A percentile compares a stretch with the other conserved stretches of the same genome.
Evolutionary conservation across 305 asterid species (phyloP).

Genomic region (Fraxinus angustifolia): DNA sequence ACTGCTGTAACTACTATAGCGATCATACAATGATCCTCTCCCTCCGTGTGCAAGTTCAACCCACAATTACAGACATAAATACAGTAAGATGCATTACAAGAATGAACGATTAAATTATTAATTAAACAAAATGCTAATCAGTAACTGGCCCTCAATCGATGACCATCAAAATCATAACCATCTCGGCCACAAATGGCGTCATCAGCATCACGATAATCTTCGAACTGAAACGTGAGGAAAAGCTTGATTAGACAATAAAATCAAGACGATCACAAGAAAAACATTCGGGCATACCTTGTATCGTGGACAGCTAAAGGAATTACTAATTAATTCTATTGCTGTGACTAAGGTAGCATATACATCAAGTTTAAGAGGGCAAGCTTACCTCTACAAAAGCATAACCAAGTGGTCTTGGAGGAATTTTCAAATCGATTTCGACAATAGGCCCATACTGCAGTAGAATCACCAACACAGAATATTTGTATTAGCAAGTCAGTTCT

Average conservation of each 20-base stretch:
- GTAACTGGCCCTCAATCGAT: slow-evolving; percentile 54
- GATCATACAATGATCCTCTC: slow-evolving; percentile 63
- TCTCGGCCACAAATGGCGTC: slow-evolving; percentile 86
- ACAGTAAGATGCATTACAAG: neutral
- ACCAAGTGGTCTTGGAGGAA: slow-evolving; percentile 85
- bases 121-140: neutral
- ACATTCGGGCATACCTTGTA: neutral
- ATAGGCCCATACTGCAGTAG: slow-evolving; percentile 67
- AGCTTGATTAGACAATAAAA: neutral
- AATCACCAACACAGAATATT: slow-evolving; percentile 1
- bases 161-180: slow-evolving; percentile 74
- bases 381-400: slow-evolving; percentile 90
- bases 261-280: neutral
- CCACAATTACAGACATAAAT: slow-evolving; percentile 29
- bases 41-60: slow-evolving; percentile 90
- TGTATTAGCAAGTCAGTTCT: neutral
- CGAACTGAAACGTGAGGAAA: slow-evolving; percentile 46
- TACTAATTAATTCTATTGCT: neutral
- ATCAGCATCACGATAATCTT: slow-evolving; percentile 72
- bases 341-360: neutral
- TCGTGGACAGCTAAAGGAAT: neutral
- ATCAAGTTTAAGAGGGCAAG: neutral
- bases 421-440: slow-evolving; percentile 73
- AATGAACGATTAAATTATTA: neutral
- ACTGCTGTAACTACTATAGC: slow-evolving; percentile 49